These are phyloP conservation scores for Trichophyton schoenleinii DNA, from an alignment of 2,329 filamentous ascomycete genomes.

Conservation along the genomic window DNA sequence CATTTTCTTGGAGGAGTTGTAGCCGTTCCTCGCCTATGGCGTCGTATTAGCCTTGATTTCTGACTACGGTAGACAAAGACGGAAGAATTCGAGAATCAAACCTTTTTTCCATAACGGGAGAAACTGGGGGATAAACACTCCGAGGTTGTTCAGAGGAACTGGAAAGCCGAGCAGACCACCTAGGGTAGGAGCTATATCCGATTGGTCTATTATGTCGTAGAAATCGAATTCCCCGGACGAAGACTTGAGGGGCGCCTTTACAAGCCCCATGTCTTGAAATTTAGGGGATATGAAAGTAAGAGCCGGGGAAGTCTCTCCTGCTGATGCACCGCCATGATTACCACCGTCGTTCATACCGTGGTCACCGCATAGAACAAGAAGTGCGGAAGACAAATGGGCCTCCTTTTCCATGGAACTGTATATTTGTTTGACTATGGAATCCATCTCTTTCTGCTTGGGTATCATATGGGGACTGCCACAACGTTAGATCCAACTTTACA, in stretches of 20 bases:
- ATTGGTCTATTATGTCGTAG: constrained; percentile 79
- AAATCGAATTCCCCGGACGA: constrained; percentile 64
- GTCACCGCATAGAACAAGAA: constrained; percentile 81
- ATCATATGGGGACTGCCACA: constrained; percentile 66
- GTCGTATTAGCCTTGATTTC: neutral
- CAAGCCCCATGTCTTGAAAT: constrained; percentile 45
- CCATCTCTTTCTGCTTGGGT: constrained; percentile 90
- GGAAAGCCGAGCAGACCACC: constrained; percentile 79
- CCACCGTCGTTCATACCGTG: constrained; percentile 99
- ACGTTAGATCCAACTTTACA: constrained; percentile 13
- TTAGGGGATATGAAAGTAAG: constrained; percentile 84
- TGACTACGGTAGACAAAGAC: neutral
- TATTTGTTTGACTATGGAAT: constrained; percentile 62
- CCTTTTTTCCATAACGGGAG: constrained; percentile 60
- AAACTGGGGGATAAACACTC: constrained; percentile 70
- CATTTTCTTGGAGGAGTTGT: constrained; percentile 64
- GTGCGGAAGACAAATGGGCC: constrained; percentile 59
- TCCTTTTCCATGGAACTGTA: constrained; percentile 62
- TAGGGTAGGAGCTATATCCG: constrained; percentile 81
- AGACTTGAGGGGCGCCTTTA: constrained; percentile 41
- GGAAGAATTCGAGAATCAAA: constrained; percentile 25
- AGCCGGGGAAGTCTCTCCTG: constrained; percentile 87
- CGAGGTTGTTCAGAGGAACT: constrained; percentile 77
- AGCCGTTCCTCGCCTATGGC: constrained; percentile 41
- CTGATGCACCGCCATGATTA: constrained; percentile 87